Percentiles rank a stretch among this genome's conserved stretches.
phyloP scores from a whole-genome alignment of 1,139 yeast species.

The Ogataea hybrid region DNA sequence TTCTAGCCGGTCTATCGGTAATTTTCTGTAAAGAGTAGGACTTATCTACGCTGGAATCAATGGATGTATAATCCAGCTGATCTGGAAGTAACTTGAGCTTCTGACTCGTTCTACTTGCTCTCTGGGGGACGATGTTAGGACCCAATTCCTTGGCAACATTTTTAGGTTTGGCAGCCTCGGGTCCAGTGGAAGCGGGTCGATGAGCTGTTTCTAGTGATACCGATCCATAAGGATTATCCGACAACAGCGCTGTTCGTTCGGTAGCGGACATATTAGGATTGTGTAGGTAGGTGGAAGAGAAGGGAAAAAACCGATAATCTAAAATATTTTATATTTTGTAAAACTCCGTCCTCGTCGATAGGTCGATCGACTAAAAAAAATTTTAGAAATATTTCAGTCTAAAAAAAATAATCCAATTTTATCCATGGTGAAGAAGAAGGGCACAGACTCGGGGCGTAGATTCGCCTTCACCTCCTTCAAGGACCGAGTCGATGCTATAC shows the following conservation, averaged over 20 bases:
- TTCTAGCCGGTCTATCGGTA: constrained; percentile 87
- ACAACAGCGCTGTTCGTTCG: constrained; percentile 34
- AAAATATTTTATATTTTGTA: background rate
- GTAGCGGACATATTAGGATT: constrained; percentile 17
- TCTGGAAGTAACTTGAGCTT: constrained; percentile 86
- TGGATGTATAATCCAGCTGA: constrained; percentile 45
- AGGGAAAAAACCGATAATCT: background rate
- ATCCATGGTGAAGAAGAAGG: constrained; percentile 35
- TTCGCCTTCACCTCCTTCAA: constrained; percentile 72
- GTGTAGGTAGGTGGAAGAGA: background rate
- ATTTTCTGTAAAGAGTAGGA: constrained; percentile 60
- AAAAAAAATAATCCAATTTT: background rate
- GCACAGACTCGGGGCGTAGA: constrained; percentile 56
- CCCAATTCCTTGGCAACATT: constrained; percentile 28
- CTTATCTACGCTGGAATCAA: constrained; percentile 18
- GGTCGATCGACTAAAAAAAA: constrained; percentile 10
- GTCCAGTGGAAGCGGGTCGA: constrained; percentile 1
- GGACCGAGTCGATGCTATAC: constrained; percentile 79
- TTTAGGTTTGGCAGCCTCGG: constrained; percentile 2
- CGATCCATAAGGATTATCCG: constrained; percentile 37
- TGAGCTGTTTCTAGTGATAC: constrained; percentile 20
- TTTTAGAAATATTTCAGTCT: constrained; percentile 7
- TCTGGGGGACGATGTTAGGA: constrained; percentile 63
- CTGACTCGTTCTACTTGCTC: constrained; percentile 86
- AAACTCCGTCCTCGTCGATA: background rate